Percentiles rank a stretch among this genome's conserved stretches.
Evolutionary conservation across 2,329 filamentous ascomycete genomes (phyloP).

Genomic region (Sarocladiaceae sp.): DNA sequence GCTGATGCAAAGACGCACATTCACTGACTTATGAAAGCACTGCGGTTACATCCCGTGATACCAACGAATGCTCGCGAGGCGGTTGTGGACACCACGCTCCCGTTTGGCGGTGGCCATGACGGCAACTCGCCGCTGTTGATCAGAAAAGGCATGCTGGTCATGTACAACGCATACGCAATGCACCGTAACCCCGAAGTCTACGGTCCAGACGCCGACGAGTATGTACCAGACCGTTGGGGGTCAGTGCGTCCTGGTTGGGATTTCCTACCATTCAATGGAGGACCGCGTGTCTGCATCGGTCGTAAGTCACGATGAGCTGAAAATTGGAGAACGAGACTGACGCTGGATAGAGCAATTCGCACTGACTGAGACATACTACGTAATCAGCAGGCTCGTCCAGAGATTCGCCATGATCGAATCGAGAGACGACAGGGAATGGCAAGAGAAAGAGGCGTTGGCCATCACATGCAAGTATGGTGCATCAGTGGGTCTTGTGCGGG

Average conservation of each 20-base stretch:
- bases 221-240: constrained; percentile 33
- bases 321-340: background rate
- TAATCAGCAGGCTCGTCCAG: constrained; percentile 29
- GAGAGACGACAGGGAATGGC: constrained; percentile 23
- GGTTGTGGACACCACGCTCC: constrained; percentile 39
- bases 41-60: constrained; percentile 45
- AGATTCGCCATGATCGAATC: constrained; percentile 22
- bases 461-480: constrained; percentile 28
- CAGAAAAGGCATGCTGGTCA: constrained; percentile 37
- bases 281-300: constrained; percentile 39
- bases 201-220: constrained; percentile 21
- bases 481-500: constrained; percentile 13
- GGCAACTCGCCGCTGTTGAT: constrained; percentile 42
- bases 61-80: constrained; percentile 37
- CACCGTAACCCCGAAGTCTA: constrained; percentile 30
- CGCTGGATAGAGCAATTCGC: constrained; percentile 26
- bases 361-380: constrained; percentile 26
- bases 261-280: constrained; percentile 40
- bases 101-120: constrained; percentile 44
- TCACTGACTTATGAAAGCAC: constrained; percentile 22
- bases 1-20: background rate
- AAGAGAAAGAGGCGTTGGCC: constrained; percentile 27
- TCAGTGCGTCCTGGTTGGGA: constrained; percentile 32
- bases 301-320: constrained; percentile 20
- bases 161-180: constrained; percentile 37